These are phyloP conservation scores for Suillus spraguei DNA, from an alignment of 768 basidiomycete species.

Conservation along the genomic window DNA sequence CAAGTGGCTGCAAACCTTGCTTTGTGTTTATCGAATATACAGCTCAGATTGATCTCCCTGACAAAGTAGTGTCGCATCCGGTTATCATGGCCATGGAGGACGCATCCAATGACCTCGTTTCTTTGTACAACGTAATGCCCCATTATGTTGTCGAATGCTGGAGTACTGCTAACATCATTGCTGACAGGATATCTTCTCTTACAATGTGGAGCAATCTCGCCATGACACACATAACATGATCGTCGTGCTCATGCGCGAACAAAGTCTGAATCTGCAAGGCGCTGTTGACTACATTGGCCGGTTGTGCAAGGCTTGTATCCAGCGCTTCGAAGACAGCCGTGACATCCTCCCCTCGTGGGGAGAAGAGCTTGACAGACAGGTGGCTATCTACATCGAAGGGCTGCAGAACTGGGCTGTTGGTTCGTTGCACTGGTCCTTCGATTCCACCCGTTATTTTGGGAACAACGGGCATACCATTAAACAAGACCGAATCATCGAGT, in stretches of 20 bases:
- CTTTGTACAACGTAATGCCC: slow-evolving; percentile 44
- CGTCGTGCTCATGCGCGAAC: slow-evolving; percentile 64
- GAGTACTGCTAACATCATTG: slow-evolving; percentile 9
- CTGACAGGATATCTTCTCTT: slow-evolving; percentile 70
- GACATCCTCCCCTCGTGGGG: slow-evolving; percentile 62
- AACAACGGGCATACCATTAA: slow-evolving; percentile 41
- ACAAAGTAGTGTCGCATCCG: slow-evolving; percentile 55
- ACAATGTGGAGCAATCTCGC: slow-evolving; percentile 73
- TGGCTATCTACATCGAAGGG: slow-evolving; percentile 60
- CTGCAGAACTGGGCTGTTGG: slow-evolving; percentile 74
- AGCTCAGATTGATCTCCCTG: slow-evolving; percentile 50
- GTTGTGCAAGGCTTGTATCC: slow-evolving; percentile 57
- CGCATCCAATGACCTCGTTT: slow-evolving; percentile 53
- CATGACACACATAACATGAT: slow-evolving; percentile 76
- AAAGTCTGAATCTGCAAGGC: slow-evolving; percentile 56
- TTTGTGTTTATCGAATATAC: slow-evolving; percentile 60
- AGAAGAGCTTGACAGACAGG: slow-evolving; percentile 57
- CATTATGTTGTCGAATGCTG: slow-evolving; percentile 8
- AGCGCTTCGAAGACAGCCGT: slow-evolving; percentile 51
- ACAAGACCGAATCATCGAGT: slow-evolving; percentile 48
- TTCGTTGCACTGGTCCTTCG: slow-evolving; percentile 73
- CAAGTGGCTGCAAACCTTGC: slow-evolving; percentile 53
- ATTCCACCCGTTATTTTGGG: slow-evolving; percentile 62
- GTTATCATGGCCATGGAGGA: slow-evolving; percentile 47
- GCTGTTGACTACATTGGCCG: slow-evolving; percentile 68